Percentiles rank a stretch among this genome's conserved stretches.
phyloP scores from a whole-genome alignment of 1,284 basidiomycete genomes.

The Ceraceosorus bombacis region DNA sequence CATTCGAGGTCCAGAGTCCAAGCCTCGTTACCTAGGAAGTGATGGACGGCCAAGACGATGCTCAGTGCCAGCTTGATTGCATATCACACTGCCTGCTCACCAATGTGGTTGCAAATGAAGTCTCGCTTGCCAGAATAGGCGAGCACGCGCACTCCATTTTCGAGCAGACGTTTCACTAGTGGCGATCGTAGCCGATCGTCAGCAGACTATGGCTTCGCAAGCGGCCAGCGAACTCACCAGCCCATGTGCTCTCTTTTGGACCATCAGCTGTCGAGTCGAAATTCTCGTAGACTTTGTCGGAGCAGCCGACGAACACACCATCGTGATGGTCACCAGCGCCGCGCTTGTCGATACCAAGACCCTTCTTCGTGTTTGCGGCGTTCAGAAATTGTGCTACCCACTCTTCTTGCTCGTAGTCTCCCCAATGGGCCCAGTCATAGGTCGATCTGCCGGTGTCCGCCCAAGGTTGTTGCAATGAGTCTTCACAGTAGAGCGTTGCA shows the following conservation, averaged over 20 bases:
- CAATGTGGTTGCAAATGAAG: slow-evolving; percentile 42
- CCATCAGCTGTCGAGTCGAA: slow-evolving; percentile 45
- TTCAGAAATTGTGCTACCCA: slow-evolving; percentile 43
- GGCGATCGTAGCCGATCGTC: too few relatives aligned
- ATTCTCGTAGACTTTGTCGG: slow-evolving; percentile 34
- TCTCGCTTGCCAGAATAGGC: slow-evolving; percentile 30
- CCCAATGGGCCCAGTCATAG: slow-evolving; percentile 40
- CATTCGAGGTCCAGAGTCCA: slow-evolving; percentile 40
- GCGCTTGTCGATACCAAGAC: slow-evolving; percentile 34
- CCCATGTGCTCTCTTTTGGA: slow-evolving; percentile 36
- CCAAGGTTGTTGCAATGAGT: slow-evolving; percentile 31
- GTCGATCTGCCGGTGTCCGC: slow-evolving; percentile 26
- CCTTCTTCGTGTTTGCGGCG: slow-evolving; percentile 19
- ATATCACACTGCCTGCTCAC: too few relatives aligned
- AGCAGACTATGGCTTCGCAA: too few relatives aligned
- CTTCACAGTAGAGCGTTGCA: slow-evolving; percentile 37
- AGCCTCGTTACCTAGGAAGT: slow-evolving; percentile 24
- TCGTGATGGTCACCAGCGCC: slow-evolving; percentile 41
- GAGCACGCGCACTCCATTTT: slow-evolving; percentile 31
- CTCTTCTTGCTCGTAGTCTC: slow-evolving; percentile 38
- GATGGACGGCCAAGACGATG: too few relatives aligned
- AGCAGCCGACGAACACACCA: slow-evolving; percentile 43
- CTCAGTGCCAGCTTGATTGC: too few relatives aligned
- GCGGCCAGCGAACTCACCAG: background rate
- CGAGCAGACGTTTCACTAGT: slow-evolving; percentile 27